Evolutionary conservation across 805 yeast species (phyloP).

Genomic region (Brettanomyces naardenensis): DNA sequence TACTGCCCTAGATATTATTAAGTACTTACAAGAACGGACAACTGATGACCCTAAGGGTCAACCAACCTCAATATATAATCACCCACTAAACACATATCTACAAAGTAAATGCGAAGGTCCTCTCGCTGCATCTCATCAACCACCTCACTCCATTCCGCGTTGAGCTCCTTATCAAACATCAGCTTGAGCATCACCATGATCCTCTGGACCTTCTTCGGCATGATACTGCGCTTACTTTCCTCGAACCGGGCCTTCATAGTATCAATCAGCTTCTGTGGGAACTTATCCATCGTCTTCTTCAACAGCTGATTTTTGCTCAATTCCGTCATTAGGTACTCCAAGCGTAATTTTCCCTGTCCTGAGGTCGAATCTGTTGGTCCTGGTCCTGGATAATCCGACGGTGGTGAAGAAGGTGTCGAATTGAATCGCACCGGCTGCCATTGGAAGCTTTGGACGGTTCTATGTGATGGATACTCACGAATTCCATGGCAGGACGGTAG

Average conservation of each 20-base stretch:
- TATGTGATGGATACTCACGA: too few relatives aligned
- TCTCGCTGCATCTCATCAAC: constrained; percentile 5
- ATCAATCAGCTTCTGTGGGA: background rate
- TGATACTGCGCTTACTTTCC: background rate
- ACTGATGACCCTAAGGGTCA: background rate
- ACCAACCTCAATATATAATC: constrained; percentile 4
- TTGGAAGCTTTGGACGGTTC: background rate
- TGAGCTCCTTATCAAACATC: constrained; percentile 5
- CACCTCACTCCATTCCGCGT: constrained; percentile 6
- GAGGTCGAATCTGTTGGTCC: constrained; percentile 7
- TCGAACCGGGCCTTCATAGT: background rate
- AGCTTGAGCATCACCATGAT: constrained; percentile 4
- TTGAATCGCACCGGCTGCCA: constrained; percentile 1
- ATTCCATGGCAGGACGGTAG: too few relatives aligned
- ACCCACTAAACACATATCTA: constrained; percentile 8
- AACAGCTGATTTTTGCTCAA: constrained; percentile 4
- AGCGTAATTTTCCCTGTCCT: constrained; percentile 6
- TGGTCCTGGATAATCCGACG: constrained; percentile 7
- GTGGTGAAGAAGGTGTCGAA: constrained; percentile 1
- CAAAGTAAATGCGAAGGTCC: constrained; percentile 3
- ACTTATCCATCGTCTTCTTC: constrained; percentile 2
- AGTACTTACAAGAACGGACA: too few relatives aligned
- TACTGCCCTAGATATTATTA: too few relatives aligned
- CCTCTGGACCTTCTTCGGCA: constrained; percentile 2
- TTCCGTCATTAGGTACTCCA: constrained; percentile 9